These are phyloP conservation scores for Nakaseomyces bracarensis DNA, from an alignment of 1,139 yeast species.

Conservation along the genomic window DNA sequence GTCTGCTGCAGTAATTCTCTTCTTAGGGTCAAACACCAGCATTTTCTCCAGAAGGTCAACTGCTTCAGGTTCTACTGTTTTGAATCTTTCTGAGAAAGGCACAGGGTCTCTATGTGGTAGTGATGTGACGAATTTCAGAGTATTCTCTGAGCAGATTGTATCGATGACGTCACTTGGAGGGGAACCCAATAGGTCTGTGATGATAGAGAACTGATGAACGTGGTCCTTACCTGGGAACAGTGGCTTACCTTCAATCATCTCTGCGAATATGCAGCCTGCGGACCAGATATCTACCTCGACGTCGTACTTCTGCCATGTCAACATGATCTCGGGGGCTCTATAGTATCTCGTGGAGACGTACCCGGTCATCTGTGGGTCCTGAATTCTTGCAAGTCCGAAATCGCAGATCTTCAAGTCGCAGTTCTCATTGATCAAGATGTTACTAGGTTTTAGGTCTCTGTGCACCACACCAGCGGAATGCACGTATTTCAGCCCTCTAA, in stretches of 20 bases:
- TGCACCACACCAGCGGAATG: constrained; percentile 97
- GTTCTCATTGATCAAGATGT: constrained; percentile 85
- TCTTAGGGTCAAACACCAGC: constrained; percentile 91
- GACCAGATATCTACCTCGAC: constrained; percentile 99
- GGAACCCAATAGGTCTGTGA: constrained; percentile 90
- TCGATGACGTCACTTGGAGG: constrained; percentile 96
- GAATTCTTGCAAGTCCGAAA: constrained; percentile 92
- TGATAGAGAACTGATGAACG: constrained; percentile 94
- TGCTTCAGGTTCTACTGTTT: constrained; percentile 84
- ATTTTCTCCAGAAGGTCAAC: constrained; percentile 79
- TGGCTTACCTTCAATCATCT: constrained; percentile 98
- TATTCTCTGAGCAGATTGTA: constrained; percentile 92
- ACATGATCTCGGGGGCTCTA: constrained; percentile 98
- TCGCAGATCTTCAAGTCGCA: constrained; percentile 96
- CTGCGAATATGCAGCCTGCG: constrained; percentile 98
- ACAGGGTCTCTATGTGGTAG: constrained; percentile 89
- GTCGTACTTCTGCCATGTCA: constrained; percentile 98
- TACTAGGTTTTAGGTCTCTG: constrained; percentile 88
- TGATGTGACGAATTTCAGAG: constrained; percentile 86
- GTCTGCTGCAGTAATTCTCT: constrained; percentile 86
- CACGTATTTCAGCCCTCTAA: constrained; percentile 88
- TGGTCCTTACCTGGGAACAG: constrained; percentile 97
- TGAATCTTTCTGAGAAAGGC: constrained; percentile 76
- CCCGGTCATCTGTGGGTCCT: constrained; percentile 99
- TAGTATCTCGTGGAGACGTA: constrained; percentile 94